phyloP scores from a whole-genome alignment of 139 green algal species.

The Coelastrella sp. region DNA sequence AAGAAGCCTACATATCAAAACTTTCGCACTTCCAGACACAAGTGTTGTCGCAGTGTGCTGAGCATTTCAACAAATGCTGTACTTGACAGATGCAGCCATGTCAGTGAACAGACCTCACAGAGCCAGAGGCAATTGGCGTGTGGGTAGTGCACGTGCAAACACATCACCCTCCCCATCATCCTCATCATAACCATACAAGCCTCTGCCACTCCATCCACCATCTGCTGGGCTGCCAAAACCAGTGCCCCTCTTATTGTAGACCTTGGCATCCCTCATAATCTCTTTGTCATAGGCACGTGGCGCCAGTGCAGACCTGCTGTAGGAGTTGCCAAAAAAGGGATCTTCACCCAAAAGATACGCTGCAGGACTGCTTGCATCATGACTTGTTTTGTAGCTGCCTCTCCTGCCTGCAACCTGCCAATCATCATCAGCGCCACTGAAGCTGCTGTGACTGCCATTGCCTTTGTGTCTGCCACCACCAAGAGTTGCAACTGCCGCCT shows the following conservation, averaged over 20 bases:
- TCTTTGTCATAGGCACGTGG: not conserved
- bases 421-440: constrained; percentile 14
- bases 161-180: constrained; percentile 27
- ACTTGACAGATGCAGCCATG: too few species aligned
- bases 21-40: too few species aligned
- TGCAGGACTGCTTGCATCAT: not conserved
- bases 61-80: too few species aligned
- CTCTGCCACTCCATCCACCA: constrained; percentile 5
- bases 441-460: not conserved
- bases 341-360: not conserved
- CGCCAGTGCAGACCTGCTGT: not conserved
- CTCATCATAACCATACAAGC: not conserved
- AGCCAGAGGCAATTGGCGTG: not conserved
- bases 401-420: constrained; percentile 33
- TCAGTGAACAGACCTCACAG: too few species aligned
- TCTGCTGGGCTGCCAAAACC: not conserved
- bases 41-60: too few species aligned
- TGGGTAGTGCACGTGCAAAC: constrained; percentile 35
- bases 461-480: not conserved
- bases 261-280: constrained; percentile 9
- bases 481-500: constrained; percentile 17
- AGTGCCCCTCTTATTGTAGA: not conserved
- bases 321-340: constrained; percentile 19
- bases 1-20: too few species aligned
- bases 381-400: not conserved